phyloP scores from a whole-genome alignment of 202 grass and related monocot genomes.

The Alloteropsis angusta region DNA sequence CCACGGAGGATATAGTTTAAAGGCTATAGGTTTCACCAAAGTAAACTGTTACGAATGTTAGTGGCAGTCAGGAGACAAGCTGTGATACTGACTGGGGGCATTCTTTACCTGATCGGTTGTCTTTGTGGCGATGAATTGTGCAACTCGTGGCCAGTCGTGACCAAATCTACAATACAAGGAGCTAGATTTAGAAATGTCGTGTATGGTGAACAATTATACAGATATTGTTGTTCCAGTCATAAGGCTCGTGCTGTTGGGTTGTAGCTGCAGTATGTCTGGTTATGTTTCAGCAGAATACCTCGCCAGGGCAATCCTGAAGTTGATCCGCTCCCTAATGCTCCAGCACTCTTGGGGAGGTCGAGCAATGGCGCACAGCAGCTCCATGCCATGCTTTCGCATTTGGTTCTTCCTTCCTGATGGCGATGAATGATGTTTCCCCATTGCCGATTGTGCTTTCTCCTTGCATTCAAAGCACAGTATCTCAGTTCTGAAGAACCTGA shows the following conservation, averaged over 20 bases:
- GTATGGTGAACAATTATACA: neutral
- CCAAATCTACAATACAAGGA: slow-evolving; percentile 14
- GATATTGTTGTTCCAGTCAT: neutral
- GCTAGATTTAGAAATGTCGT: neutral
- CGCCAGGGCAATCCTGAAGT: slow-evolving; percentile 21
- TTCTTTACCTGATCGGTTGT: slow-evolving; percentile 13
- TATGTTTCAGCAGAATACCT: slow-evolving; percentile 9
- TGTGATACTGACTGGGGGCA: neutral
- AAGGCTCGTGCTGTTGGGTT: neutral
- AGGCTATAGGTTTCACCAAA: neutral
- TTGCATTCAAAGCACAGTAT: neutral
- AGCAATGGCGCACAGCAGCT: slow-evolving; percentile 3
- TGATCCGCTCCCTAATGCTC: slow-evolving; percentile 29
- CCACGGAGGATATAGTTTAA: neutral
- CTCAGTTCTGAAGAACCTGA: neutral
- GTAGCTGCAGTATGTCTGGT: neutral
- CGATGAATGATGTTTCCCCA: neutral
- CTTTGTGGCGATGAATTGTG: slow-evolving; percentile 21
- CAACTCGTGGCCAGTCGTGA: slow-evolving; percentile 23
- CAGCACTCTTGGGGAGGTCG: slow-evolving; percentile 11
- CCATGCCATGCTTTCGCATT: neutral
- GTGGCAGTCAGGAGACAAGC: neutral
- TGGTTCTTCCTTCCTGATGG: neutral
- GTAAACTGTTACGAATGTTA: neutral
- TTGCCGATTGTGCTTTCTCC: neutral